Evolutionary conservation across 495 filamentous ascomycete genomes (phyloP).

Genomic region (Amorphotheca resinae): DNA sequence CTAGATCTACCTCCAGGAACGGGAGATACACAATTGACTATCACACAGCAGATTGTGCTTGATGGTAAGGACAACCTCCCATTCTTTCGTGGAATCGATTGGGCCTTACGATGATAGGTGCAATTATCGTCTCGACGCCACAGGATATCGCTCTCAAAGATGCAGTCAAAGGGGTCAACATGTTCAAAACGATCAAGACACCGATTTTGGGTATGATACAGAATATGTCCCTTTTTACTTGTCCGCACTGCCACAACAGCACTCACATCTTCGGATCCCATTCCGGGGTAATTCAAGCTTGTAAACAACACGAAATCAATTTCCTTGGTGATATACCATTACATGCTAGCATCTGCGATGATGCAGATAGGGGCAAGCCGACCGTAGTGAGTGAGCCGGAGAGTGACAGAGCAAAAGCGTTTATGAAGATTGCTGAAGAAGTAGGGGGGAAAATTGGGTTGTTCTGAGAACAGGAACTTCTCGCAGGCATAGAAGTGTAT

Average conservation of each 20-base stretch:
- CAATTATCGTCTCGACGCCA: conserved; percentile 86
- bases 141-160: conserved; percentile 85
- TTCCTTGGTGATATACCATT: conserved; percentile 85
- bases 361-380: conserved; percentile 80
- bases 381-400: conserved; percentile 80
- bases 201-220: conserved; percentile 80
- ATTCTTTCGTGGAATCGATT: not conserved
- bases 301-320: conserved; percentile 52
- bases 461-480: too few species aligned
- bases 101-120: conserved; percentile 31
- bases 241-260: conserved; percentile 58
- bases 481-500: too few species aligned
- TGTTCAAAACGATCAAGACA: conserved; percentile 75
- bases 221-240: conserved; percentile 86
- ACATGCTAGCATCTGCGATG: conserved; percentile 73
- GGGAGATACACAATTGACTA: conserved; percentile 85
- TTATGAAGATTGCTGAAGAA: conserved; percentile 53
- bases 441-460: conserved; percentile 29
- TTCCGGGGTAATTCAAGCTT: conserved; percentile 39
- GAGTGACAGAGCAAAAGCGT: conserved; percentile 56
- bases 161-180: conserved; percentile 76
- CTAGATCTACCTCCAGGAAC: conserved; percentile 91
- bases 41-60: conserved; percentile 79
- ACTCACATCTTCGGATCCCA: conserved; percentile 61
- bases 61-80: conserved; percentile 41